Evolutionary conservation across 2,329 filamentous ascomycete genomes (phyloP).

Genomic region (Davidsoniella neocaledoniae): DNA sequence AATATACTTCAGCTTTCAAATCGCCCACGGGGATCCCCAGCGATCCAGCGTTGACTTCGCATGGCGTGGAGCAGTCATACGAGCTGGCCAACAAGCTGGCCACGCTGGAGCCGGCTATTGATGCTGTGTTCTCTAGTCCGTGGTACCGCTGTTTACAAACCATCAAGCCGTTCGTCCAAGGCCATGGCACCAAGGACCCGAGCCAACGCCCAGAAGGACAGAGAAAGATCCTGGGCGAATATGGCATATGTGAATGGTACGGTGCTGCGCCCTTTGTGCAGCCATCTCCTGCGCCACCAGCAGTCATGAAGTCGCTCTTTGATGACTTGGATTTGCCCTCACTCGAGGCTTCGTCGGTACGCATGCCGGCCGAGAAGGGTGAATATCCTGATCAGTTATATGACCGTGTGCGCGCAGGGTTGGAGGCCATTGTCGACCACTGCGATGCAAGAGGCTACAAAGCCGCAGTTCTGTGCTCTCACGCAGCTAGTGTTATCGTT

Average conservation of each 20-base stretch:
- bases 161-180: conserved; percentile 50
- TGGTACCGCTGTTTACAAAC: conserved; percentile 85
- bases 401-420: conserved; percentile 53
- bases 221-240: conserved; percentile 34
- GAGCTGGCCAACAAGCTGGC: conserved; percentile 55
- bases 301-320: conserved; percentile 50
- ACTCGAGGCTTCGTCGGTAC: conserved; percentile 48
- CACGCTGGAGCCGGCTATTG: conserved; percentile 47
- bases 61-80: conserved; percentile 69
- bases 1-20: conserved; percentile 54
- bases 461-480: conserved; percentile 66
- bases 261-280: conserved; percentile 74
- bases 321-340: conserved; percentile 42
- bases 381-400: conserved; percentile 71
- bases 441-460: conserved; percentile 55
- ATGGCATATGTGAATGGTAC: conserved; percentile 71
- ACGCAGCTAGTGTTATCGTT: conserved; percentile 80
- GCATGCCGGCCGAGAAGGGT: conserved; percentile 34
- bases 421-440: conserved; percentile 52
- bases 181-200: conserved; percentile 20
- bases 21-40: conserved; percentile 78
- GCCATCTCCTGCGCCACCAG: conserved; percentile 53
- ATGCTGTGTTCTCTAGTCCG: conserved; percentile 65
- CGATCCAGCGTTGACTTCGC: conserved; percentile 72
- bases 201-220: conserved; percentile 14